phyloP scores from a whole-genome alignment of 352 stramenopile species.

The Phytophthora lateralis region DNA sequence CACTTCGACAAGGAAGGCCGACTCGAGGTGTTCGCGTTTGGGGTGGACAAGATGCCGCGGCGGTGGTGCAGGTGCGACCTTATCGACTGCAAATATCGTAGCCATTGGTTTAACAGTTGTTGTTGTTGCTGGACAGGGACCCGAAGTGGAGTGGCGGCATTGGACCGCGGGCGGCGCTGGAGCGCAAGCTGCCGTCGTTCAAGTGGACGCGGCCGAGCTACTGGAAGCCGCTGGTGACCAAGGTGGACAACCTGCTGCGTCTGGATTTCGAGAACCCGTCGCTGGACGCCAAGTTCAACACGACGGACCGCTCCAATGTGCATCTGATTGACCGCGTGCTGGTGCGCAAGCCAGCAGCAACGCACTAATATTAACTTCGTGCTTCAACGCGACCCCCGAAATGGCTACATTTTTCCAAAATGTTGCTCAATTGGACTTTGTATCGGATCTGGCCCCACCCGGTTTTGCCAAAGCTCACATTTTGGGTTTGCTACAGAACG shows the following conservation, averaged over 20 bases:
- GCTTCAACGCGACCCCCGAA: slow-evolving; percentile 12
- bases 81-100: slow-evolving; percentile 6
- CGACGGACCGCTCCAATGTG: slow-evolving; percentile 78
- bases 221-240: slow-evolving; percentile 83
- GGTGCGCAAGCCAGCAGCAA: slow-evolving; percentile 41
- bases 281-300: slow-evolving; percentile 77
- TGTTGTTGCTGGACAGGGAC: slow-evolving; percentile 49
- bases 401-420: slow-evolving; percentile 14
- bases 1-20: slow-evolving; percentile 78
- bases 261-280: slow-evolving; percentile 86
- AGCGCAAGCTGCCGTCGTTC: slow-evolving; percentile 71
- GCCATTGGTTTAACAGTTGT: neutral
- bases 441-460: too few species aligned
- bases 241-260: slow-evolving; percentile 84
- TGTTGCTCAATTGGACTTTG: too few species aligned
- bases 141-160: slow-evolving; percentile 75
- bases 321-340: slow-evolving; percentile 80
- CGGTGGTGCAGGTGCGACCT: slow-evolving; percentile 75
- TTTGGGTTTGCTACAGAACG: too few species aligned
- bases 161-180: slow-evolving; percentile 46
- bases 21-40: slow-evolving; percentile 83
- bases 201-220: slow-evolving; percentile 79
- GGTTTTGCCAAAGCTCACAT: too few species aligned
- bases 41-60: slow-evolving; percentile 90
- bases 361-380: neutral